A percentile compares a stretch with the other conserved stretches of the same genome.
phyloP scores from a whole-genome alignment of 495 filamentous ascomycete genomes.

The Tirmania nivea region DNA sequence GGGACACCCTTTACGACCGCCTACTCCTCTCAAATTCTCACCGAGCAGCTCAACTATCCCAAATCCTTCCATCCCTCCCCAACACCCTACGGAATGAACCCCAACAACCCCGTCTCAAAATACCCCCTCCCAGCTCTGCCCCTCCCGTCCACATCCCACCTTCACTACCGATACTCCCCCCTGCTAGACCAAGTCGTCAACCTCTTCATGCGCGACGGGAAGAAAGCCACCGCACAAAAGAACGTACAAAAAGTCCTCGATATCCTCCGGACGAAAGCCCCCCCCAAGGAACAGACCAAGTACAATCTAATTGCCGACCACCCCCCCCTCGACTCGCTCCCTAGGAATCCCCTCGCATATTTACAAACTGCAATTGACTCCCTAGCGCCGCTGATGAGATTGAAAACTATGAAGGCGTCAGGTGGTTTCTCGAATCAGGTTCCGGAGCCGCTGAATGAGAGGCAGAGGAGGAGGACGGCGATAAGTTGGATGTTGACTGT shows the following conservation, averaged over 20 bases:
- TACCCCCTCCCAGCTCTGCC: constrained; percentile 49
- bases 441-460: constrained; percentile 48
- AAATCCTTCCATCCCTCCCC: constrained; percentile 5
- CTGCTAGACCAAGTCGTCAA: constrained; percentile 70
- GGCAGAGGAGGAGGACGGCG: constrained; percentile 56
- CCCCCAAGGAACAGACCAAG: constrained; percentile 44
- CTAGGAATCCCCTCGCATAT: constrained; percentile 55
- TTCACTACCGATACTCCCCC: constrained; percentile 60
- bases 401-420: constrained; percentile 50
- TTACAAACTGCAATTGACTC: constrained; percentile 83
- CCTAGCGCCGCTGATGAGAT: constrained; percentile 68
- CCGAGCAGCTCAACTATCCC: constrained; percentile 1
- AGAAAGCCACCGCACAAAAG: constrained; percentile 34
- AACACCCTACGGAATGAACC: constrained; percentile 14
- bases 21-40: not conserved
- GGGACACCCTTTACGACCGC: not conserved
- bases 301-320: constrained; percentile 50
- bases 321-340: constrained; percentile 50
- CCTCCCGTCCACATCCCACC: constrained; percentile 35
- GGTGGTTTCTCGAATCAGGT: constrained; percentile 69
- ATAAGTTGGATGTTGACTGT: constrained; percentile 73
- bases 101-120: constrained; percentile 37
- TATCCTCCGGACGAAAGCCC: constrained; percentile 61
- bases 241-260: constrained; percentile 60
- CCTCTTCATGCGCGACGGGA: constrained; percentile 74